Conservation (phyloP, 768 basidiomycete species). For the Boletus rex-veris region DNA sequence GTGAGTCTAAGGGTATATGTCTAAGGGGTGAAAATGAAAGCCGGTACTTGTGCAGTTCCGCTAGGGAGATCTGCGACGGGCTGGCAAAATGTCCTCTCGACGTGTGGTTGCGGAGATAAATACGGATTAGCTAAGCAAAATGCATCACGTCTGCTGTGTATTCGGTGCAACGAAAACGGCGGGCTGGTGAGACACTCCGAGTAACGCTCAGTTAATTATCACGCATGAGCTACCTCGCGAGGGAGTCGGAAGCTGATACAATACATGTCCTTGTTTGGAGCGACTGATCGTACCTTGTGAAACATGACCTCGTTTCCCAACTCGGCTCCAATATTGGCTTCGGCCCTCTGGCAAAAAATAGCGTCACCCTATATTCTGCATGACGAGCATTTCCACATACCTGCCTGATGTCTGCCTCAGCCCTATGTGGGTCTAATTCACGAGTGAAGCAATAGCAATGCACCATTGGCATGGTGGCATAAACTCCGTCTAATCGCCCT, state of each 20-base stretch:
- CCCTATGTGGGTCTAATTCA: constrained; percentile 64
- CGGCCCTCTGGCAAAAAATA: constrained; percentile 57
- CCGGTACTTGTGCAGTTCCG: constrained; percentile 19
- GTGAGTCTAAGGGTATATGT: constrained; percentile 33
- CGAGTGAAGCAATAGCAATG: constrained; percentile 97
- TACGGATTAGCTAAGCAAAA: constrained; percentile 28
- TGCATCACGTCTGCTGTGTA: constrained; percentile 32
- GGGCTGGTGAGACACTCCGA: neutral
- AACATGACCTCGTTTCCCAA: constrained; percentile 51
- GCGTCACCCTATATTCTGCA: constrained; percentile 5
- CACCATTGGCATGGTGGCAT: constrained; percentile 71
- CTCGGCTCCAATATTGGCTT: constrained; percentile 54
- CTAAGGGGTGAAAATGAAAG: constrained; percentile 20
- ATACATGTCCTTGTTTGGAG: constrained; percentile 97
- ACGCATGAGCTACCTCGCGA: constrained; percentile 36
- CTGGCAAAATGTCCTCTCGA: constrained; percentile 5
- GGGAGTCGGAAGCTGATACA: constrained; percentile 86
- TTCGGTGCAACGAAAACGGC: neutral
- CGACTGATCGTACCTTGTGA: constrained; percentile 86
- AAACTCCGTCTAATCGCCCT: constrained; percentile 46
- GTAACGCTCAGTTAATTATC: constrained; percentile 5
- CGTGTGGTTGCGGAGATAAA: constrained; percentile 32
- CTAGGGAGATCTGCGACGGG: constrained; percentile 7
- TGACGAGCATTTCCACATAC: constrained; percentile 43
- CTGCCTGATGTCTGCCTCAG: constrained; percentile 74